Evolutionary conservation across 2,329 filamentous ascomycete genomes (phyloP), one percentile per base, ranked within the genome.

Genomic region (Cryoendolithus antarcticus): DNA sequence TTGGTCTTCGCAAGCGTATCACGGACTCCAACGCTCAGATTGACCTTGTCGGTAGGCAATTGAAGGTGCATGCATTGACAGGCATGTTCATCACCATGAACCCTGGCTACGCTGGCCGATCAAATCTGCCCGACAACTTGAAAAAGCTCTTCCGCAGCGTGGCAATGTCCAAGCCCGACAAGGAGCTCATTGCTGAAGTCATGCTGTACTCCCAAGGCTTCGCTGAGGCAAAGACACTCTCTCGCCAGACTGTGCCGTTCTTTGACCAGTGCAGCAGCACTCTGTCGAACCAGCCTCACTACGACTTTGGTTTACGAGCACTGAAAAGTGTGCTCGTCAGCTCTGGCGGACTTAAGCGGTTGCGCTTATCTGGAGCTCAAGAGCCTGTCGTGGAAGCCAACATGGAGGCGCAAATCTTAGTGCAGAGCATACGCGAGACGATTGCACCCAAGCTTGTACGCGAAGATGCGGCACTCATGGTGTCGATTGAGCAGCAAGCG

Each of bases 51-150:
- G 89, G 89, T 35, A 83, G 91, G 40, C 86, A 93, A 51, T 72
- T 98, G 35, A 77, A 73, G 46, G 91, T 99, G 49, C 93, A 94
- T 55, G 72, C 74, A 44, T 93, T 95, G 58, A 96, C 93, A 37
- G 91, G 91, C 52, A 91, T 99, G 59, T 99, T 99, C 69, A 98
- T 99, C 60, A 99, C 91, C 30, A 98, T 99, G 93, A 99, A 99
- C 62, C 91, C 91, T 60, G 91, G 91, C 38, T 99, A 99, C 64
- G 91, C 91, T 38, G 91, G 91, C 41, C 85, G 91, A 63, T 99
- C 91, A 36, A 98, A 98, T 63, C 67, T 99, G 55, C 91, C 91
- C 2, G 91, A 99, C 65, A 99, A 99, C 61, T 64, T 99, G 67
- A 99, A 99, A 77, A 99, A 98, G 65, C 71, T 99, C 31, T 99